A percentile compares a stretch with the other conserved stretches of the same genome.
Conservation (phyloP, 129 eudicot genomes). For the Sambucus nigra region DNA sequence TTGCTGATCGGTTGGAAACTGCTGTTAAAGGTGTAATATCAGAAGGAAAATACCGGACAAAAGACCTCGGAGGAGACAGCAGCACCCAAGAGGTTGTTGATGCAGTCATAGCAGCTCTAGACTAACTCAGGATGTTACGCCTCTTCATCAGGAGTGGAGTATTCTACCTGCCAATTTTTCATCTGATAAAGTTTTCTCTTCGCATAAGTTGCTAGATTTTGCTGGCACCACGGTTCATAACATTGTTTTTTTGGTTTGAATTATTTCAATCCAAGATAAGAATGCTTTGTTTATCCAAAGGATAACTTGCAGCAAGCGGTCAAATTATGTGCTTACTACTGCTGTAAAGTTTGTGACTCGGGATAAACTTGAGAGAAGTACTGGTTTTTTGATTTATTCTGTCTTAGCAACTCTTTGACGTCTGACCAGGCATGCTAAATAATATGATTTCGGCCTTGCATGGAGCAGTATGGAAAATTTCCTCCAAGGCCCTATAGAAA, state of each 20-base stretch:
- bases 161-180: constrained; percentile 1
- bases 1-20: constrained; percentile 64
- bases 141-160: constrained; percentile 10
- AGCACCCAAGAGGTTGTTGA: constrained; percentile 77
- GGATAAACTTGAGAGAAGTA: too few species aligned
- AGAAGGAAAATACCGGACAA: constrained; percentile 56
- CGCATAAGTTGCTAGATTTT: constrained; percentile 8
- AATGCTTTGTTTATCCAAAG: constrained; percentile 4
- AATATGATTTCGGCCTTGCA: too few species aligned
- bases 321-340: too few species aligned
- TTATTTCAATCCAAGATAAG: constrained; percentile 15
- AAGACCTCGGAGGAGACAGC: constrained; percentile 71
- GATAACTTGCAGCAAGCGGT: too few species aligned
- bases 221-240: neutral
- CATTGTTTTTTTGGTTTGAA: constrained; percentile 14
- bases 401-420: too few species aligned
- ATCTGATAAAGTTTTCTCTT: constrained; percentile 3
- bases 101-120: constrained; percentile 67
- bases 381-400: too few species aligned
- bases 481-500: too few species aligned
- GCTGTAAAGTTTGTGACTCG: too few species aligned
- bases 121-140: constrained; percentile 9
- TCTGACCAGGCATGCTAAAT: too few species aligned
- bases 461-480: too few species aligned
- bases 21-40: constrained; percentile 67